Base-by-base conservation (phyloP, 2,329 filamentous ascomycete species). In the Reticulascus tulasneorum region DNA sequence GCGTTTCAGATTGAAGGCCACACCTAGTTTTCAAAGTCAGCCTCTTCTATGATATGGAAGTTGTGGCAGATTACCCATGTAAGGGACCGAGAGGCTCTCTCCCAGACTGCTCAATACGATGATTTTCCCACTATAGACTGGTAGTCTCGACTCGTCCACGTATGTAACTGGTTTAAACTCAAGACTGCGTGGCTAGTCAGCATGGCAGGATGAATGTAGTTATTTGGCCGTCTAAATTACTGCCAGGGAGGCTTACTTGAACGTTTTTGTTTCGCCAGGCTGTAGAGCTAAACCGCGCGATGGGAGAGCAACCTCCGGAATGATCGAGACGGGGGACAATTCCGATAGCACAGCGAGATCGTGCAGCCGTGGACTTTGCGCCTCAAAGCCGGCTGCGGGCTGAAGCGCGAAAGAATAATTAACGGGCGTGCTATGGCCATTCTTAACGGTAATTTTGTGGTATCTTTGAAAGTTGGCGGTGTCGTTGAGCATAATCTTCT, bases 401-500 rank as follows among this genome's bases (percentile, higher is more conserved):
- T 62, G 50, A 9, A 40, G 27, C 1, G 47, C 38, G 23, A 54
- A 45, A 15, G 47, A 53, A 52, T 66, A 68, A 20, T 51, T 55
- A 19, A 61, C 46, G 5, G 53, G 46, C 12, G 53, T 46, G 16
- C 49, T 47, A 30, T 55, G 63, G 22, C 54, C 53, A 46, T 69
- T 69, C 33, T 52, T 59, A 39, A 69, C 54, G 28, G 44, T 43
- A 8, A 55, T 33, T 2, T 48, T 38, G 41, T 50, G 46, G 23
- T 50, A 48, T 27, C 43, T 46, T 23, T 51, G 44, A 44, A 69
- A 62, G 44, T 65, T 48, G 28, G 55, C 54, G 6, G 66, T 69
- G 42, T 71, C 67, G 40, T 71, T 71, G 42, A 71, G 60, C 23
- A 56, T 54, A 21, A 71, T 57, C 42, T 60, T 64, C 19, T 60